Percentiles rank a stretch among this genome's conserved stretches.
These are phyloP conservation scores for Calendula officinalis DNA, from an alignment of 129 eudicot genomes.

Conservation along the genomic window DNA sequence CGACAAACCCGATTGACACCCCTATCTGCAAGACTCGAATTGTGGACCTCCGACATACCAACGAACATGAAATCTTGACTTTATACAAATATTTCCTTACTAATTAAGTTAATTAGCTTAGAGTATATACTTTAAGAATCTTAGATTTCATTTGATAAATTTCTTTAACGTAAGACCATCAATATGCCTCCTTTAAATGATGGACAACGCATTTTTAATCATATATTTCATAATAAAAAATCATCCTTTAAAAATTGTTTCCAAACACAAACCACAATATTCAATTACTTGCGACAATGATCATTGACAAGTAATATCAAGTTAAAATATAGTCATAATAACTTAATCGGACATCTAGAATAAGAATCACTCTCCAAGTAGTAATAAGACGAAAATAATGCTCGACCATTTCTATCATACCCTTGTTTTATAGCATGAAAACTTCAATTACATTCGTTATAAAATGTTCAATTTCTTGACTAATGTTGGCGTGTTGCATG, in stretches of 20 bases:
- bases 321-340: conserved; percentile 10
- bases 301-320: conserved; percentile 14
- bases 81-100: too few species aligned
- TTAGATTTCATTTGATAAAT: neutral
- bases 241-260: neutral
- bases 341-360: neutral
- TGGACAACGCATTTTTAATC: too few species aligned
- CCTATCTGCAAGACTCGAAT: too few species aligned
- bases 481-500: neutral
- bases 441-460: neutral
- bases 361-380: neutral
- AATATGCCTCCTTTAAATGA: neutral
- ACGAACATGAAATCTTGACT: too few species aligned
- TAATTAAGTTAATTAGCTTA: neutral
- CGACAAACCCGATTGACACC: too few species aligned
- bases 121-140: neutral
- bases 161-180: neutral
- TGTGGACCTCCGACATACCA: too few species aligned
- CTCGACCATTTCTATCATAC: neutral
- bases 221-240: neutral
- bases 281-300: conserved; percentile 1
- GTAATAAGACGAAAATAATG: neutral
- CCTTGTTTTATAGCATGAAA: conserved; percentile 14
- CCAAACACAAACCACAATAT: neutral
- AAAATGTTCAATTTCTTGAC: neutral